Evolutionary conservation across 495 filamentous ascomycete species (phyloP), one percentile per base, ranked within the genome.

Genomic region (Hapsidospora chrysogenum): DNA sequence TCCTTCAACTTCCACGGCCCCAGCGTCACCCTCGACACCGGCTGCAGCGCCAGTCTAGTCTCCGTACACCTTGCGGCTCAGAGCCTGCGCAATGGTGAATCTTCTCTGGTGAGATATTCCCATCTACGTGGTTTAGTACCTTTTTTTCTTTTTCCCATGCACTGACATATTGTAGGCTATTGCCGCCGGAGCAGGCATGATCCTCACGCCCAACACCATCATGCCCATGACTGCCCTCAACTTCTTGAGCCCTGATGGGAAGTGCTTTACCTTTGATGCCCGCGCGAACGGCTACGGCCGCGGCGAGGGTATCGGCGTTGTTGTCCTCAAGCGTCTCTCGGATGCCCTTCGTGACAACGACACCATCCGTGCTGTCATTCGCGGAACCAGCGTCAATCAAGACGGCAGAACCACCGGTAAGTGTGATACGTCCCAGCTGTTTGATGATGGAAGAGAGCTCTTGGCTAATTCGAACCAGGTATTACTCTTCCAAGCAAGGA

Each of bases 11-110:
- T 65, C 9, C 48, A 50, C 21, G 69, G 68, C 0, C 54, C 62
- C 3, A 63, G 58, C 32, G 51, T 62, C 33, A 57, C 58, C 10
- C 44, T 73, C 17, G 64, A 66, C 39, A 71, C 68, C 0, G 70
- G 63, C 3, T 75, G 72, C 39, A 68, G 61, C 0, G 57, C 61
- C 2, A 65, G 63, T 37, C 35, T 65, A 17, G 47, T 57, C 4
- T 52, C 53, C 1, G 38, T 63, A 1, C 61, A 86, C 40, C 54
- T 80, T 17, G 82, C 82, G 15, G 84, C 79, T 42, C 81, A 78
- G 41, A 67, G 69, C 0, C 60, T 86, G 2, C 74, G 75, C 58
- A 59, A 59, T 18, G 45, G 55, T 1, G 58, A 62, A 11, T 44
- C 44, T 4, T 40, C 47, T 5, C 39, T 50, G 13, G 48, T 47